Evolutionary conservation across 1,139 yeast species (phyloP).

Genomic region (Candida pseudoviswanathii): DNA sequence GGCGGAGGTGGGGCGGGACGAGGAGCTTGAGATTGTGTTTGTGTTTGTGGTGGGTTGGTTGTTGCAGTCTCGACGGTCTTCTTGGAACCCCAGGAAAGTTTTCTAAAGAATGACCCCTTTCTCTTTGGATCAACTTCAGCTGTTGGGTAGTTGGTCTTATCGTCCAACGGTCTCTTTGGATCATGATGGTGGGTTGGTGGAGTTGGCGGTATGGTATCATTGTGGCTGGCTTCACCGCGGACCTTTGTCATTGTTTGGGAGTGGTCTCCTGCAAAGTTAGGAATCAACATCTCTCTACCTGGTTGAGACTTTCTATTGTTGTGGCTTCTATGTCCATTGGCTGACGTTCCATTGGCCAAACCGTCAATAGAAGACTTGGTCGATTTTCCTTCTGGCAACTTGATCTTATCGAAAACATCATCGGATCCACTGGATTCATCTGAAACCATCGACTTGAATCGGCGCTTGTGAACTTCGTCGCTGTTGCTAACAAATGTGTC

Average conservation of each 20-base stretch:
- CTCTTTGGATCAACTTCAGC: slow-evolving; percentile 24
- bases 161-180: slow-evolving; percentile 32
- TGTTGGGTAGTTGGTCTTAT: slow-evolving; percentile 33
- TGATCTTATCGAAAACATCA: slow-evolving; percentile 45
- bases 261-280: slow-evolving; percentile 21
- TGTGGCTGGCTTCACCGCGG: slow-evolving; percentile 18
- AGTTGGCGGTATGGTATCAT: slow-evolving; percentile 22
- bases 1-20: slow-evolving; percentile 2
- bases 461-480: slow-evolving; percentile 25
- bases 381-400: slow-evolving; percentile 38
- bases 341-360: slow-evolving; percentile 14
- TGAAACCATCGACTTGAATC: slow-evolving; percentile 17
- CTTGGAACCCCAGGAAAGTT: slow-evolving; percentile 59
- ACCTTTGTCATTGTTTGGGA: slow-evolving; percentile 32
- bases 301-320: slow-evolving; percentile 35
- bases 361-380: slow-evolving; percentile 18
- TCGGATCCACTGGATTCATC: slow-evolving; percentile 21
- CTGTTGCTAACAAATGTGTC: slow-evolving; percentile 42
- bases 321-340: slow-evolving; percentile 10
- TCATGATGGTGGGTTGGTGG: slow-evolving; percentile 19
- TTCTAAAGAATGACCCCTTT: slow-evolving; percentile 59
- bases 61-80: slow-evolving; percentile 27
- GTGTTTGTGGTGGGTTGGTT: not conserved
- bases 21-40: slow-evolving; percentile 8
- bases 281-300: slow-evolving; percentile 43